Evolutionary conservation across 495 filamentous ascomycete species (phyloP).

Genomic region (Cudoniella acicularis): DNA sequence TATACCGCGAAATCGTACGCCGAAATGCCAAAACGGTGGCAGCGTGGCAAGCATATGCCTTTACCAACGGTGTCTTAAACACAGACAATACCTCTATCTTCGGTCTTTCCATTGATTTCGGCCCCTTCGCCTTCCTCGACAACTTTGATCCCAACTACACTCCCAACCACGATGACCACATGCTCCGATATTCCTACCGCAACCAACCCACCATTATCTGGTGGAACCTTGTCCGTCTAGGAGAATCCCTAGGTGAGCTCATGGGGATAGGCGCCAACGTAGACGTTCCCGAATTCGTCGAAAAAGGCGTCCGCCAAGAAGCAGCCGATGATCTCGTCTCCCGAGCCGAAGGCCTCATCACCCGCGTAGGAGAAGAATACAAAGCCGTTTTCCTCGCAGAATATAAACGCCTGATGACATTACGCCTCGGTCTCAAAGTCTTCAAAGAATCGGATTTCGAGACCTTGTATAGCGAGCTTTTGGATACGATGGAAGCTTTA

Average conservation of each 20-base stretch:
- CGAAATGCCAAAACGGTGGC: conserved; percentile 88
- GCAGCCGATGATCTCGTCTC: conserved; percentile 64
- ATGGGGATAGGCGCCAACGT: conserved; percentile 66
- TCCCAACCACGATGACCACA: conserved; percentile 92
- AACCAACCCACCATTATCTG: conserved; percentile 96
- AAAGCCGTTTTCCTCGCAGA: conserved; percentile 79
- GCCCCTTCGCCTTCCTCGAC: conserved; percentile 86
- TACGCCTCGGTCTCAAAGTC: conserved; percentile 68
- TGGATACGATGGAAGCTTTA: conserved; percentile 77
- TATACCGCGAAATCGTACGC: conserved; percentile 84
- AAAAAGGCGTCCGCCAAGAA: conserved; percentile 66
- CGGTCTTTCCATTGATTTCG: conserved; percentile 87
- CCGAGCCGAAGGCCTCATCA: conserved; percentile 79
- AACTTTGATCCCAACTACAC: conserved; percentile 93
- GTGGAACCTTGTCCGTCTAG: conserved; percentile 96
- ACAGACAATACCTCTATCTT: conserved; percentile 94
- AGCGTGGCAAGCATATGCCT: conserved; percentile 93
- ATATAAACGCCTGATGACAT: conserved; percentile 79
- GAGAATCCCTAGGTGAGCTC: conserved; percentile 86
- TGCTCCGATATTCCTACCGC: conserved; percentile 81
- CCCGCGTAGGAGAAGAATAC: conserved; percentile 75
- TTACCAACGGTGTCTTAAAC: conserved; percentile 96
- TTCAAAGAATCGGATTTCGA: conserved; percentile 71
- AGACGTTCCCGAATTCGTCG: conserved; percentile 66
- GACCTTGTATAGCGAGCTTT: conserved; percentile 64